Evolutionary conservation across 2,329 filamentous ascomycete species (phyloP), one percentile per base, ranked within the genome.

Genomic region (Verticillium isaacii): DNA sequence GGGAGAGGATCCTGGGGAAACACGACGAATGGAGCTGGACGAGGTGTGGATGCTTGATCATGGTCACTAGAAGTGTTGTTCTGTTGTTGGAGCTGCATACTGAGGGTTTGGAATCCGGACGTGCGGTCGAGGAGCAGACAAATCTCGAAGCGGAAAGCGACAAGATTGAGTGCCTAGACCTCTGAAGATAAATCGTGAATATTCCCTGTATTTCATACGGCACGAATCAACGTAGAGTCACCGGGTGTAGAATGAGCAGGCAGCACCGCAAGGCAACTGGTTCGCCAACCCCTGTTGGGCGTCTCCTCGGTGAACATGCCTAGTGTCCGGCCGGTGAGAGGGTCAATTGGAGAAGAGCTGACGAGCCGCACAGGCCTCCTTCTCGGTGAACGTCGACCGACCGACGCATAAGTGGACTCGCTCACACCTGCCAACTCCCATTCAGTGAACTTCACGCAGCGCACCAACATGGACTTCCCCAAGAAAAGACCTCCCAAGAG

Each of bases 401-500:
- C 34, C 8, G 34, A 36, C 34, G 4, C 34, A 9, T 9, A 52
- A n/a, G 9, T n/a, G 19, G 12, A 12, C 12, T 8, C 9, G 11
- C 19, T 52, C 55, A 57, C 55, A 37, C 23, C 32, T 37, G 29
- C 37, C 32, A 57, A 19, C 39, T 34, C n/a, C 17, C 37, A 37
- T 32, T 29, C 32, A 39, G 5, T 32, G 34, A 32, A 50, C 56
- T 59, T 59, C 19, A 52, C 45, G 56, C 56, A 36, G 54, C 23
- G 39, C 57, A 52, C 29, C 68, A 70, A 17, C 39, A 76, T 76
- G 74, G 70, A 73, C 25, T 66, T 64, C 50, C 64, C 67, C 29
- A 68, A 62, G 57, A 72, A 69, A 64, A 71, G 67, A 63, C 65
- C 67, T 19, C 78, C 78, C 54, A 79, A 70, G 67, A 76, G 84